phyloP scores from a whole-genome alignment of 441 rosid genomes.

The Pelargonium citronellum region DNA sequence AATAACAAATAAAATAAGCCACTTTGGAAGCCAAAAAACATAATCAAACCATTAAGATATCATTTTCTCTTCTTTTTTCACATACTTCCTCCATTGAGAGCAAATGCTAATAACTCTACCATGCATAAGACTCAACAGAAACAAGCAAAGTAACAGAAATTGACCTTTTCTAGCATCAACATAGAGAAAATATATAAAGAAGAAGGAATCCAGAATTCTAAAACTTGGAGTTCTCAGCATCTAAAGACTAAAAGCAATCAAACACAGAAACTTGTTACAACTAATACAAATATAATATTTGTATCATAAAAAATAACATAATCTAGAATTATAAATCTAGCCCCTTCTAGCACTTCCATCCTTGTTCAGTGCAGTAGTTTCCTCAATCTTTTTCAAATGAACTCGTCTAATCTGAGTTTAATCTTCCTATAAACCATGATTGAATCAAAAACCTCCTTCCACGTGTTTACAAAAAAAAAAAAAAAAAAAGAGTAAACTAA shows the following conservation, averaged over 20 bases:
- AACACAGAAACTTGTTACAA: neutral
- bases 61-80: neutral
- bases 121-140: neutral
- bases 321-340: neutral
- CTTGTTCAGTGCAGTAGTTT: neutral
- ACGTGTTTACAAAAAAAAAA: neutral
- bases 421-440: neutral
- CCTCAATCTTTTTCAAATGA: neutral
- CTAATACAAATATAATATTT: neutral
- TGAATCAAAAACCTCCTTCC: neutral
- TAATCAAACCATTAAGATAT: neutral
- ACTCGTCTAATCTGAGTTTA: neutral
- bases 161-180: neutral
- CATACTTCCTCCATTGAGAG: neutral
- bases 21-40: neutral
- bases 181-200: neutral
- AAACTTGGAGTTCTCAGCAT: neutral
- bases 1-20: neutral
- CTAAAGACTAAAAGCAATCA: neutral
- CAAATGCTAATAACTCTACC: neutral
- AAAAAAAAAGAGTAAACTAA: no score
- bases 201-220: neutral
- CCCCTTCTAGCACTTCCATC: neutral
- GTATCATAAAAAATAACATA: neutral
- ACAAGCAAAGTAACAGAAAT: neutral